Evolutionary conservation across 345 rosid species (phyloP), one percentile per base, ranked within the genome.

Genomic region (Crucihimalaya himalaica): DNA sequence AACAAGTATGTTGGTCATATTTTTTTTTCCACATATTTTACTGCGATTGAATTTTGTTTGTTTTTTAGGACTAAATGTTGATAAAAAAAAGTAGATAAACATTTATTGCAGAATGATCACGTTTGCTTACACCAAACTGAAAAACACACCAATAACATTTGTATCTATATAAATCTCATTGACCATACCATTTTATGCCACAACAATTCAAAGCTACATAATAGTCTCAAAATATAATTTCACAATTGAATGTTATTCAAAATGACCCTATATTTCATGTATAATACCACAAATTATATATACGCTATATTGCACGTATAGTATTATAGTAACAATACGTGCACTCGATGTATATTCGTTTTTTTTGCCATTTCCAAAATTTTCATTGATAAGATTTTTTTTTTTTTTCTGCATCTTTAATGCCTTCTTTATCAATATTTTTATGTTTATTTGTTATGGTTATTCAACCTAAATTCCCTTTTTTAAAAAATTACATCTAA

Each of bases 91-190:
- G n/a, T n/a, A 37, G 47, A 37, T 37, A 60, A 6, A 58, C 6
- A 10, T 21, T 37, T 21, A 39, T 37, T 29, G 25, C 19, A 60
- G 39, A 59, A 12, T 21, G 31, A 13, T 20, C 19, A 37, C 47
- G 46, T 60, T 60, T 60, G 48, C 1, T 35, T 59, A 59, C 48
- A 37, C n/a, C n/a, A n/a, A n/a, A n/a, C n/a, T n/a, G n/a, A n/a
- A 39, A 32, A 8, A 5, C 25, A 16, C 43, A 57, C 43, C 43
- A 57, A 57, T 42, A 18, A 57, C 43, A 32, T 57, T 32, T 34
- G 15, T 56, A 56, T 31, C 0, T 32, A 10, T 18, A 32, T 37
- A 57, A 57, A 6, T 32, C 62, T 57, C 25, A 31, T 31, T 56
- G 39, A 16, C 42, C 25, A 5, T 6, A 56, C 3, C 14, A 16